Evolutionary conservation across 2,329 filamentous ascomycete species (phyloP).

Genomic region (Calonectria multiphialidica): DNA sequence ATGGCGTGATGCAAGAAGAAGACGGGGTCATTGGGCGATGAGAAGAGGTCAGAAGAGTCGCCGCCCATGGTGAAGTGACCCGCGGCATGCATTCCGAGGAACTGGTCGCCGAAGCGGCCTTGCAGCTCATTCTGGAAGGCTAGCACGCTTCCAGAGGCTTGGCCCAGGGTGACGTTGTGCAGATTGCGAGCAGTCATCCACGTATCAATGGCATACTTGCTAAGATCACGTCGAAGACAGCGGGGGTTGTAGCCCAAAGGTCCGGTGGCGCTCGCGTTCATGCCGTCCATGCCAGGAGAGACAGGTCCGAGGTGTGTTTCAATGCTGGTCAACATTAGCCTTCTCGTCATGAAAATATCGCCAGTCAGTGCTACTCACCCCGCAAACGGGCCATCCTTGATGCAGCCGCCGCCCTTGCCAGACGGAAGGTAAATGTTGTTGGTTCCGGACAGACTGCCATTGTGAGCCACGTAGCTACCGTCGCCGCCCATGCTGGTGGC

Average conservation of each 20-base stretch:
- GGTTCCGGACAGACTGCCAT: not conserved
- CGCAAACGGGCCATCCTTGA: constrained; percentile 24
- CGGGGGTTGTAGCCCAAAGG: constrained; percentile 53
- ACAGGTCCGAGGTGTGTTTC: not conserved
- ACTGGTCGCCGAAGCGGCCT: constrained; percentile 8
- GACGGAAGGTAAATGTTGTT: constrained; percentile 41
- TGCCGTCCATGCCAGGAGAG: not conserved
- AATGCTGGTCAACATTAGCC: not conserved
- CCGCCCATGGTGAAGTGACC: constrained; percentile 22
- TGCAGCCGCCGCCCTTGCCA: constrained; percentile 37
- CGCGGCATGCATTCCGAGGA: constrained; percentile 21
- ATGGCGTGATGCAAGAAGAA: constrained; percentile 29
- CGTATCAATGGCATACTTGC: not conserved
- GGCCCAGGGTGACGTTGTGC: constrained; percentile 10
- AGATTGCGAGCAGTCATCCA: constrained; percentile 12
- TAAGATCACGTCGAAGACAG: constrained; percentile 45
- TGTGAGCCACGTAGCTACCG: not conserved
- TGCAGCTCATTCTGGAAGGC: constrained; percentile 17
- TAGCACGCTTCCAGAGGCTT: not conserved
- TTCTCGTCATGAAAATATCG: not conserved
- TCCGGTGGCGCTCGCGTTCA: constrained; percentile 36
- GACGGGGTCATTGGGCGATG: constrained; percentile 19
- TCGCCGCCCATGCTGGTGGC: not conserved
- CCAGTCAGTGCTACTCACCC: not conserved
- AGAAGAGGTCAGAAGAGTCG: constrained; percentile 15